phyloP scores from a whole-genome alignment of 2,329 filamentous ascomycete genomes.

The Huntiella abstrusa region DNA sequence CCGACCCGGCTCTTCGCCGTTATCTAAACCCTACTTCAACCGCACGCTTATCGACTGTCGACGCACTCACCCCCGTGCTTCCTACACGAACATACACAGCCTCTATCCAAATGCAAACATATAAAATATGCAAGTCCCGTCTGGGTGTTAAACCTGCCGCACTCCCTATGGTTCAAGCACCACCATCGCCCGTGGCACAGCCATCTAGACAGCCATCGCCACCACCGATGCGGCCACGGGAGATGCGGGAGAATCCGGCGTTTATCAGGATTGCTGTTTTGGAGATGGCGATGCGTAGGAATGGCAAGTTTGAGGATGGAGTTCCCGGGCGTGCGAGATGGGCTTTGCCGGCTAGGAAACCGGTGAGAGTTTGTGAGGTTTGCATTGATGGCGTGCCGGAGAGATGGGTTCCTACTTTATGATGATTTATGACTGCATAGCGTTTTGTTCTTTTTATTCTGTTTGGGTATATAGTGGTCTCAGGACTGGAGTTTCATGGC shows the following conservation, averaged over 20 bases:
- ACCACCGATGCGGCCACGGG: constrained; percentile 38
- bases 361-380: constrained; percentile 35
- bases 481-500: neutral
- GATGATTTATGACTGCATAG: neutral
- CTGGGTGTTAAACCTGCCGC: constrained; percentile 17
- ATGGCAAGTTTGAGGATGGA: constrained; percentile 46
- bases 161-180: constrained; percentile 17
- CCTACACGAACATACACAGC: constrained; percentile 32
- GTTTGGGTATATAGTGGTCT: neutral
- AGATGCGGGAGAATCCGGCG: constrained; percentile 51
- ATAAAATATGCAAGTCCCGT: constrained; percentile 37
- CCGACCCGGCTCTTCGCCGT: constrained; percentile 45
- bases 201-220: constrained; percentile 15
- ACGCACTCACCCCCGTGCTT: constrained; percentile 15
- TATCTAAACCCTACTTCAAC: constrained; percentile 42
- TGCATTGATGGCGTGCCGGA: constrained; percentile 38
- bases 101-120: constrained; percentile 55
- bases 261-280: constrained; percentile 54
- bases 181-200: constrained; percentile 17
- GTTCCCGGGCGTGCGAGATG: constrained; percentile 48
- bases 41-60: constrained; percentile 3
- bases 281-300: constrained; percentile 52
- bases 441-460: neutral
- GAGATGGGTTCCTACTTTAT: constrained; percentile 28
- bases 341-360: constrained; percentile 46